Evolutionary conservation across 1,284 basidiomycete species (phyloP), one percentile per base, ranked within the genome.

Genomic region (Malassezia sympodialis): DNA sequence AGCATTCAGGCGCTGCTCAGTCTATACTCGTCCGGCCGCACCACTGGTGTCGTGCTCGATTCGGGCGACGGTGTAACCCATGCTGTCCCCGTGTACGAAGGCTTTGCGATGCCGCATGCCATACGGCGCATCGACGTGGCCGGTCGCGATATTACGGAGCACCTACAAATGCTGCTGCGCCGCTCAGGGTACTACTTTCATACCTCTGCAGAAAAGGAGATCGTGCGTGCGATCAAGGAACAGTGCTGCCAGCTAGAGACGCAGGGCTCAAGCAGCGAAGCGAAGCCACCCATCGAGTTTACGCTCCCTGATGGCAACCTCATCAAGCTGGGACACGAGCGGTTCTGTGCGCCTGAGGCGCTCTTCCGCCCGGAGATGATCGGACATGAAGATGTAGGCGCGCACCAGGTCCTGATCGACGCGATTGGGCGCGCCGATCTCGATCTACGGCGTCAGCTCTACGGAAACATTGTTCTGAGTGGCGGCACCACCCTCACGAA

Each of bases 41-140:
- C 94, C 58, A 98, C 94, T 27, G 94, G 94, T 34, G 96, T 98
- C 55, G 94, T 99, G 3, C 81, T 99, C 14, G 94, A 99, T 75
- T 96, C 94, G 3, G 94, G 94, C 11, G 94, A 99, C 73, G 94
- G 94, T 21, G 94, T 99, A 2, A 96, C 94, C 19, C 94, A 99
- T 66, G 90, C 94, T 3, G 94, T 99, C 3, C 94, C 94, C 3
- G 94, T 99, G 10, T 99, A 94, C 70, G 94, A 99, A 75, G 94
- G 94, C 0, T 98, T 98, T 78, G 91, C 89, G 8, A 96, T 98
- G 88, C 91, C 93, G 32, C 90, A 98, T 73, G 93, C 94, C 32
- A 93, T 98, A 63, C 84, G 90, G 51, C 79, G 94, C 59, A 80
- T 99, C 56, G 94, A 99, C 75, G 83, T 99, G 6, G 94, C 94